Percentiles rank a stretch among this genome's conserved stretches.
phyloP scores from a whole-genome alignment of 257 asterid species.

The Solanum habrochaites region DNA sequence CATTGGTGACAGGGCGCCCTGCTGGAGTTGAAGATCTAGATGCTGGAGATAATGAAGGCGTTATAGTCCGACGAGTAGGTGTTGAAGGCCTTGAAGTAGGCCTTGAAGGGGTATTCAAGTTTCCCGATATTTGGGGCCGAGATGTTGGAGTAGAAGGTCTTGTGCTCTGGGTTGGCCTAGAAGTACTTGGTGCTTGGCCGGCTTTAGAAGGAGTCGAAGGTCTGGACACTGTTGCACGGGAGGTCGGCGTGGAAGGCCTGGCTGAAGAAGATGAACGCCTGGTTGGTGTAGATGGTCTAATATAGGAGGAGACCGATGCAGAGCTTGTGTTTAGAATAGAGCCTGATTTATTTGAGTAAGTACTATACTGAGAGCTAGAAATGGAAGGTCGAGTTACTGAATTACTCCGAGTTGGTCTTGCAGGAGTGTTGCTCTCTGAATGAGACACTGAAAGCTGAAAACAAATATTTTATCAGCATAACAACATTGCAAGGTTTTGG shows the following conservation, averaged over 20 bases:
- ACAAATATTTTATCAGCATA: background rate
- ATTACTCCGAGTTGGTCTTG: conserved; percentile 65
- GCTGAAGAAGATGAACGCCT: conserved; percentile 60
- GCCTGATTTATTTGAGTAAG: conserved; percentile 57
- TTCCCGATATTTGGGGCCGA: conserved; percentile 60
- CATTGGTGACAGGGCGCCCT: conserved; percentile 44
- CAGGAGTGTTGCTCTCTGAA: conserved; percentile 60
- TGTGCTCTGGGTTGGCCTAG: conserved; percentile 67
- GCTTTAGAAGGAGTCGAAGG: conserved; percentile 79
- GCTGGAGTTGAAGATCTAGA: conserved; percentile 54
- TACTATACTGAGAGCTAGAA: conserved; percentile 56
- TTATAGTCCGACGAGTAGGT: conserved; percentile 68
- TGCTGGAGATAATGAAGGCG: conserved; percentile 47
- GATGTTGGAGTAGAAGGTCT: conserved; percentile 98
- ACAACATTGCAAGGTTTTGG: background rate
- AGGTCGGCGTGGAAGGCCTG: conserved; percentile 80
- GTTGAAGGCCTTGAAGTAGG: conserved; percentile 87
- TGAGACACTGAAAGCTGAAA: conserved; percentile 89
- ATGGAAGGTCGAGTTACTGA: conserved; percentile 81
- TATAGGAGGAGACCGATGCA: conserved; percentile 89
- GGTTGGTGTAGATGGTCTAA: conserved; percentile 88
- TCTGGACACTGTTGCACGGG: conserved; percentile 60
- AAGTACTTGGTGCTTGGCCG: conserved; percentile 41
- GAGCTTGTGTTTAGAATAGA: conserved; percentile 87
- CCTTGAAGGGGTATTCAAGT: conserved; percentile 41